Conservation (phyloP, 1,284 basidiomycete species). For the Rhodotorula sp. region DNA sequence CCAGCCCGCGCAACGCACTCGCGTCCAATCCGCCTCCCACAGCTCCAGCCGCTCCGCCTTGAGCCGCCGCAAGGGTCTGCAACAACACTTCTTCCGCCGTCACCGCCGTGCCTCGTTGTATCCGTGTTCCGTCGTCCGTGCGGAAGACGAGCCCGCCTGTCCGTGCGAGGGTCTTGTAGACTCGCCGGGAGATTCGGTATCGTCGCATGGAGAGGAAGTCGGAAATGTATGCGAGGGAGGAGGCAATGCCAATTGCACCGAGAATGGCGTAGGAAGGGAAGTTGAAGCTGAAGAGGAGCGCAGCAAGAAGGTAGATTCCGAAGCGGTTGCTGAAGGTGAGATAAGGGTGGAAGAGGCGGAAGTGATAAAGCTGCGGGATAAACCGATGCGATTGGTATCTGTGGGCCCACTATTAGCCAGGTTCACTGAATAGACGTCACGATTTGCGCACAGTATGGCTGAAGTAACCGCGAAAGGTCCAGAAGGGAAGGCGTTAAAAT, state of each 20-base stretch:
- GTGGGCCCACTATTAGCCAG: rapidly evolving
- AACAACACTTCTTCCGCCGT: conserved; percentile 18
- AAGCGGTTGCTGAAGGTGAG: conserved; percentile 28
- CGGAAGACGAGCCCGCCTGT: conserved; percentile 66
- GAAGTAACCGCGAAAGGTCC: conserved; percentile 66
- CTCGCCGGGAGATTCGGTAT: conserved; percentile 65
- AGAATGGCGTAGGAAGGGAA: conserved; percentile 62
- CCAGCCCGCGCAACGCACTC: not conserved
- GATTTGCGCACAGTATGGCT: conserved; percentile 72
- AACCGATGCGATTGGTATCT: conserved; percentile 29
- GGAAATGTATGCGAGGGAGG: conserved; percentile 74
- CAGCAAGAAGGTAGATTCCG: conserved; percentile 21
- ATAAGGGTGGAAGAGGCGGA: conserved; percentile 29
- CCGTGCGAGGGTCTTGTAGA: conserved; percentile 58
- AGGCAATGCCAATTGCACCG: conserved; percentile 64
- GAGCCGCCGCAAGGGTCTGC: not conserved
- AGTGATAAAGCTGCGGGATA: conserved; percentile 32
- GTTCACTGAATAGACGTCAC: too few relatives aligned
- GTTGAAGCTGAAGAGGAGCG: conserved; percentile 60
- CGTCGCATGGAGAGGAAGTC: conserved; percentile 70
- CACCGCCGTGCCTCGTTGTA: conserved; percentile 50
- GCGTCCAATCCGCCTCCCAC: conserved; percentile 1
- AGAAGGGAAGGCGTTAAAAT: conserved; percentile 69
- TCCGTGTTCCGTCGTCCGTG: conserved; percentile 49
- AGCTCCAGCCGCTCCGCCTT: not conserved